A percentile compares a stretch with the other conserved stretches of the same genome.
Evolutionary conservation across 768 basidiomycete species (phyloP).

Genomic region (Leccinum fibrillosum): DNA sequence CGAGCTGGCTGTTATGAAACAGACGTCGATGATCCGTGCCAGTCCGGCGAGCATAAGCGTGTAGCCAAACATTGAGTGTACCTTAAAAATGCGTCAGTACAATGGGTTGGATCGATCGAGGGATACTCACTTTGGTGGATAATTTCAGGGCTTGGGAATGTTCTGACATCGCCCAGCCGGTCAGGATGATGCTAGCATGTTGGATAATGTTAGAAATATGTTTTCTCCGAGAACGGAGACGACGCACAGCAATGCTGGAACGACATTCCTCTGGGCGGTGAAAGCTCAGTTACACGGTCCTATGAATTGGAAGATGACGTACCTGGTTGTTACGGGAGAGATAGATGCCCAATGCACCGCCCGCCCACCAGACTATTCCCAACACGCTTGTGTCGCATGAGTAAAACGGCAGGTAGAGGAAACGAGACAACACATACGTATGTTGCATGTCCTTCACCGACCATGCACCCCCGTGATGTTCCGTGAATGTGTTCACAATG

Average conservation of each 20-base stretch:
- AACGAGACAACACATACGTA: slow-evolving; percentile 52
- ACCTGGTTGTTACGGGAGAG: slow-evolving; percentile 77
- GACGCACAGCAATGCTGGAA: slow-evolving; percentile 78
- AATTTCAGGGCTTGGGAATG: slow-evolving; percentile 84
- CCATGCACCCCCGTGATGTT: slow-evolving; percentile 80
- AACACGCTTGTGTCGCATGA: slow-evolving; percentile 47
- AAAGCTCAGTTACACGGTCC: neutral
- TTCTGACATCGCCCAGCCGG: slow-evolving; percentile 92
- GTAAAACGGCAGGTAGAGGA: neutral
- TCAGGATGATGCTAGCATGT: slow-evolving; percentile 68
- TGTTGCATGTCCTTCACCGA: slow-evolving; percentile 94
- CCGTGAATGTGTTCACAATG: slow-evolving; percentile 87
- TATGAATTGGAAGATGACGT: slow-evolving; percentile 13
- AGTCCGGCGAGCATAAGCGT: slow-evolving; percentile 83
- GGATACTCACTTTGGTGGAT: slow-evolving; percentile 62
- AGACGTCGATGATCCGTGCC: slow-evolving; percentile 78
- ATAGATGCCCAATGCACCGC: slow-evolving; percentile 85
- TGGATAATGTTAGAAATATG: neutral
- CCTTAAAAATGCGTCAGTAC: slow-evolving; percentile 38
- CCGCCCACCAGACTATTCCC: slow-evolving; percentile 70
- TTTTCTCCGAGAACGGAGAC: neutral
- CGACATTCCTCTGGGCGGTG: slow-evolving; percentile 58
- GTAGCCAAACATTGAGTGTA: slow-evolving; percentile 82
- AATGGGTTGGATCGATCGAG: neutral
- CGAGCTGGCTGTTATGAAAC: slow-evolving; percentile 56